Evolutionary conservation across 352 stramenopile genomes (phyloP).

Genomic region (Thalassiosira hispida): DNA sequence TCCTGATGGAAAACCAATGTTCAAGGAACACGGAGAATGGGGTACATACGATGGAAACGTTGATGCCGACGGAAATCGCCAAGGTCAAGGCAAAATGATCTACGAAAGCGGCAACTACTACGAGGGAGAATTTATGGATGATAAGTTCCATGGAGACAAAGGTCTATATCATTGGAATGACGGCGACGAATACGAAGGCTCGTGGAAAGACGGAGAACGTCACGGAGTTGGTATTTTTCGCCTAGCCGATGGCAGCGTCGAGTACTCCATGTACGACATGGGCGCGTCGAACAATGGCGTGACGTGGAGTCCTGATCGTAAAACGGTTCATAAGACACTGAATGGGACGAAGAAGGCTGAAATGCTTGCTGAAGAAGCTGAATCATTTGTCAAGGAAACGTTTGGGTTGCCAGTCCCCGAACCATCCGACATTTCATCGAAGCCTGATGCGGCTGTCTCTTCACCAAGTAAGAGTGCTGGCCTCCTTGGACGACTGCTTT

Average conservation of each 20-base stretch:
- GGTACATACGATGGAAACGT: slow-evolving; percentile 17
- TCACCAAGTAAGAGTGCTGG: background rate
- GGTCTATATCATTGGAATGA: slow-evolving; percentile 26
- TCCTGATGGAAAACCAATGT: slow-evolving; percentile 15
- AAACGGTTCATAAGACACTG: background rate
- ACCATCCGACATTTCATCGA: background rate
- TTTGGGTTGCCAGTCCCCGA: slow-evolving; percentile 33
- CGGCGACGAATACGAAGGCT: slow-evolving; percentile 33
- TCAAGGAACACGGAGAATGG: slow-evolving; percentile 23
- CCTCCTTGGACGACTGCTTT: slow-evolving; percentile 17
- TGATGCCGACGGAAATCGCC: slow-evolving; percentile 12
- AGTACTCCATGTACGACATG: slow-evolving; percentile 30
- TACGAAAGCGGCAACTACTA: slow-evolving; percentile 25
- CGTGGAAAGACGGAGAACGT: slow-evolving; percentile 39
- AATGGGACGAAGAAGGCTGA: slow-evolving; percentile 24
- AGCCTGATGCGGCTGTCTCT: slow-evolving; percentile 4
- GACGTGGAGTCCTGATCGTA: slow-evolving; percentile 28
- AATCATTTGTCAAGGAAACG: slow-evolving; percentile 20
- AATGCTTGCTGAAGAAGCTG: slow-evolving; percentile 23
- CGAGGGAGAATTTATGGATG: slow-evolving; percentile 23
- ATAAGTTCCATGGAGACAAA: slow-evolving; percentile 27
- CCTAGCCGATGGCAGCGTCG: slow-evolving; percentile 9
- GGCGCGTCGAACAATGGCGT: slow-evolving; percentile 29
- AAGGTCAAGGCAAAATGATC: slow-evolving; percentile 28
- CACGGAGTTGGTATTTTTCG: slow-evolving; percentile 30